Evolutionary conservation across 768 basidiomycete genomes (phyloP).

Genomic region (Gymnopilus dilepis): DNA sequence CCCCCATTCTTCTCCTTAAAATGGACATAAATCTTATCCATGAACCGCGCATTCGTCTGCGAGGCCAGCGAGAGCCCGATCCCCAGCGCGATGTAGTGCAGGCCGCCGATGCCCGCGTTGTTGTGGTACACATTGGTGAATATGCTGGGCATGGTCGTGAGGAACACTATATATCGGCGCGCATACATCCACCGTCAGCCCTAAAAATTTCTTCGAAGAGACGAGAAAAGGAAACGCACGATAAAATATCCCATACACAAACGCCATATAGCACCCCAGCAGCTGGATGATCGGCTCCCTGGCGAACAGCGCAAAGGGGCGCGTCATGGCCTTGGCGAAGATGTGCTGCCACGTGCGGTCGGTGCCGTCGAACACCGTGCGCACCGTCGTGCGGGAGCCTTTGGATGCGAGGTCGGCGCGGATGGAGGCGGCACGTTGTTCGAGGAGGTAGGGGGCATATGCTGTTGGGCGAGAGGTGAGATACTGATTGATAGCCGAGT

Average conservation of each 20-base stretch:
- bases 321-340: constrained; percentile 55
- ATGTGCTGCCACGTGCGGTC: constrained; percentile 53
- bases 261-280: constrained; percentile 70
- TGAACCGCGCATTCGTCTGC: constrained; percentile 55
- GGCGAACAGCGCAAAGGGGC: constrained; percentile 71
- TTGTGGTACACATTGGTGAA: constrained; percentile 61
- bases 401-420: constrained; percentile 56
- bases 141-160: constrained; percentile 68
- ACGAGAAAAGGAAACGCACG: constrained; percentile 39
- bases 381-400: constrained; percentile 39
- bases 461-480: constrained; percentile 34
- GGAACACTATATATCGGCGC: constrained; percentile 52
- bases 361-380: constrained; percentile 56
- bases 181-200: neutral
- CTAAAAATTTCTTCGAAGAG: neutral
- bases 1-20: constrained; percentile 53
- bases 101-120: constrained; percentile 59
- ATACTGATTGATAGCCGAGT: neutral
- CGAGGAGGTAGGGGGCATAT: constrained; percentile 48
- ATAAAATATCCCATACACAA: constrained; percentile 65
- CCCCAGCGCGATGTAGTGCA: constrained; percentile 77
- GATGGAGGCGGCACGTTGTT: constrained; percentile 56
- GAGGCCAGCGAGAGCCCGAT: constrained; percentile 60
- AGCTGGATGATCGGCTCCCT: constrained; percentile 72
- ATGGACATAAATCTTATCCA: constrained; percentile 61